Conservation (phyloP, 2,329 filamentous ascomycete species). For the Fusarium illudens region DNA sequence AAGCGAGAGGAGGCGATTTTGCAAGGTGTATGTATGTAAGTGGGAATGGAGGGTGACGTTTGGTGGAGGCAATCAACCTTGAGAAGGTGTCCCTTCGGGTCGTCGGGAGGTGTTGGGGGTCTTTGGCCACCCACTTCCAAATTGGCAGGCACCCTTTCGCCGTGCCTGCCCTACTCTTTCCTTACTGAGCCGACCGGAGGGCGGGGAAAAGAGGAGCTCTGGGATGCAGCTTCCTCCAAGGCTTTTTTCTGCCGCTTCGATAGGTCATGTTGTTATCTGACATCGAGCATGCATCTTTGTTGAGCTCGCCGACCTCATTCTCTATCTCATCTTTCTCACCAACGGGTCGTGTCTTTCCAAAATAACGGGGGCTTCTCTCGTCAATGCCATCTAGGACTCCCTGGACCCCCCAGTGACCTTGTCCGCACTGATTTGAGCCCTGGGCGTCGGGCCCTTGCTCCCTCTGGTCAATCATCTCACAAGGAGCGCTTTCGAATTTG, state of each 20-base stretch:
- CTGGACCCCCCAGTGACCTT: background rate
- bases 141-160: background rate
- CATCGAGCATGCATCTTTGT: background rate
- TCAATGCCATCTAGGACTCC: background rate
- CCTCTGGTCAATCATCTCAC: slow-evolving; percentile 26
- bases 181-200: slow-evolving; percentile 18
- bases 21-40: slow-evolving; percentile 10
- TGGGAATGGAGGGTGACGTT: slow-evolving; percentile 26
- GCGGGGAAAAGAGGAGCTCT: slow-evolving; percentile 20
- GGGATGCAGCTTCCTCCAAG: background rate
- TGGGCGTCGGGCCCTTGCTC: slow-evolving; percentile 5
- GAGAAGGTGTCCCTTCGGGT: slow-evolving; percentile 33
- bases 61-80: slow-evolving; percentile 25
- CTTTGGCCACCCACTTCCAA: background rate
- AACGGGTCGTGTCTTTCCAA: background rate
- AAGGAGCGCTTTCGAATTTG: slow-evolving; percentile 37
- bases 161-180: slow-evolving; percentile 14
- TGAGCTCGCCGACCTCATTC: background rate
- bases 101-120: slow-evolving; percentile 29
- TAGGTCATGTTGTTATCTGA: background rate
- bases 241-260: background rate
- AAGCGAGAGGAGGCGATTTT: background rate
- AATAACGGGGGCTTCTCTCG: background rate
- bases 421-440: slow-evolving; percentile 28
- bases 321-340: background rate